Conservation (phyloP, 2,329 filamentous ascomycete genomes). For the Aureobasidium mangrovei region DNA sequence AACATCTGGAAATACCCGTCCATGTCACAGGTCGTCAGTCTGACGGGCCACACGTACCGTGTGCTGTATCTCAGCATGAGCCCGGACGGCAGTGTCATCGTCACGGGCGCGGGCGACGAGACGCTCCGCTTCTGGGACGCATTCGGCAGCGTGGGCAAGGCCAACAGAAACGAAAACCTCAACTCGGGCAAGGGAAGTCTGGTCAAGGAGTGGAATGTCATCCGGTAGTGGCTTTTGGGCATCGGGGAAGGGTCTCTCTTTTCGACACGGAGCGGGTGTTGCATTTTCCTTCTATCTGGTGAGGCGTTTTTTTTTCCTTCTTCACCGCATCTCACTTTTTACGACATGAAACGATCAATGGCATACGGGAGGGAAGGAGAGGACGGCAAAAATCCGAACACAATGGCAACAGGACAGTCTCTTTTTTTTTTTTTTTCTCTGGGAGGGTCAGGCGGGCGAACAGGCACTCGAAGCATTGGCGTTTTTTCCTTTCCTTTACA, state of each 20-base stretch:
- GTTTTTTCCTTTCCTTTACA: neutral
- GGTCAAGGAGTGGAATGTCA: slow-evolving; percentile 74
- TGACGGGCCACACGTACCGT: slow-evolving; percentile 94
- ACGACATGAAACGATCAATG: neutral
- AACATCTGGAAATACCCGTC: slow-evolving; percentile 99
- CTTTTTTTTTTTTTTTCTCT: neutral
- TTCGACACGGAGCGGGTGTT: neutral
- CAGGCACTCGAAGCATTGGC: too few species aligned
- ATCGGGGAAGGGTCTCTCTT: slow-evolving; percentile 6
- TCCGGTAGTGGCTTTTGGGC: slow-evolving; percentile 42
- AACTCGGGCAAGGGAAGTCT: slow-evolving; percentile 38
- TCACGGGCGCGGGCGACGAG: slow-evolving; percentile 93
- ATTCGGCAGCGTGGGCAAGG: slow-evolving; percentile 73
- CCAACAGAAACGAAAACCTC: slow-evolving; percentile 55
- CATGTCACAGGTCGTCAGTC: slow-evolving; percentile 91
- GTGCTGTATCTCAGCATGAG: slow-evolving; percentile 97
- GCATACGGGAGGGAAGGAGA: neutral
- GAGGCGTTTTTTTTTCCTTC: neutral
- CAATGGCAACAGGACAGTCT: neutral
- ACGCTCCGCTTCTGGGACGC: slow-evolving; percentile 95
- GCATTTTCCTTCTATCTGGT: neutral
- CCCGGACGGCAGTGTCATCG: slow-evolving; percentile 84
- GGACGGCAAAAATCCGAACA: neutral
- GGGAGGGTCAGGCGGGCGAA: neutral
- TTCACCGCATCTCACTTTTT: neutral